These are phyloP conservation scores for Globisporangium splendens DNA, from an alignment of 352 stramenopile species.

Conservation along the genomic window DNA sequence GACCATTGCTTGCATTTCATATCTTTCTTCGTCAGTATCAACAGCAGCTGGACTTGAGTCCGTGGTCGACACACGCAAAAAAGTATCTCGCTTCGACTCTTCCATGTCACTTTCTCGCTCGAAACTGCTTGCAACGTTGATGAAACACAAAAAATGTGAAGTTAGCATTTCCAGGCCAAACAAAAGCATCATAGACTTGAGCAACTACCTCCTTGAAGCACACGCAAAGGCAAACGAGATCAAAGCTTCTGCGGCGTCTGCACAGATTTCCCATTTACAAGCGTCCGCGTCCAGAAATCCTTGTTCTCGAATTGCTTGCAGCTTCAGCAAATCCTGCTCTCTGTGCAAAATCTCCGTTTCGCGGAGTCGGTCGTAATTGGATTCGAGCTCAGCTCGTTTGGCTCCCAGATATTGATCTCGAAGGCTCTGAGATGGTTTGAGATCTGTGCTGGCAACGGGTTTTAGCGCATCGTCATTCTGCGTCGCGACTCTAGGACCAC, in stretches of 20 bases:
- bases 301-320: slow-evolving; percentile 28
- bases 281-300: slow-evolving; percentile 21
- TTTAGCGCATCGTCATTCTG: no score
- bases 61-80: slow-evolving; percentile 12
- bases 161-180: neutral
- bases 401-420: slow-evolving; percentile 37
- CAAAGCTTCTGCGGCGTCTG: slow-evolving; percentile 27
- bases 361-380: slow-evolving; percentile 40
- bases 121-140: neutral
- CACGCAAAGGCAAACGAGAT: slow-evolving; percentile 25
- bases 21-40: slow-evolving; percentile 14
- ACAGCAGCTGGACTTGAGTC: neutral
- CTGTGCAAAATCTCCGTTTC: slow-evolving; percentile 29
- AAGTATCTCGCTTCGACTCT: slow-evolving; percentile 19
- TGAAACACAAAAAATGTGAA: neutral
- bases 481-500: neutral
- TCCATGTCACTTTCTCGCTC: slow-evolving; percentile 12
- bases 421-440: slow-evolving; percentile 10
- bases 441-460: neutral
- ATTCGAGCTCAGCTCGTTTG: slow-evolving; percentile 40
- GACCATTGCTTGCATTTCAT: slow-evolving; percentile 20
- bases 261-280: slow-evolving; percentile 19
- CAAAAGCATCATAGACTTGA: no score
- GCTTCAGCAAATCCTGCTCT: slow-evolving; percentile 27
- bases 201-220: slow-evolving; percentile 21